These are phyloP conservation scores for Hemileccinum impolitum DNA, from an alignment of 768 basidiomycete species.

Conservation along the genomic window DNA sequence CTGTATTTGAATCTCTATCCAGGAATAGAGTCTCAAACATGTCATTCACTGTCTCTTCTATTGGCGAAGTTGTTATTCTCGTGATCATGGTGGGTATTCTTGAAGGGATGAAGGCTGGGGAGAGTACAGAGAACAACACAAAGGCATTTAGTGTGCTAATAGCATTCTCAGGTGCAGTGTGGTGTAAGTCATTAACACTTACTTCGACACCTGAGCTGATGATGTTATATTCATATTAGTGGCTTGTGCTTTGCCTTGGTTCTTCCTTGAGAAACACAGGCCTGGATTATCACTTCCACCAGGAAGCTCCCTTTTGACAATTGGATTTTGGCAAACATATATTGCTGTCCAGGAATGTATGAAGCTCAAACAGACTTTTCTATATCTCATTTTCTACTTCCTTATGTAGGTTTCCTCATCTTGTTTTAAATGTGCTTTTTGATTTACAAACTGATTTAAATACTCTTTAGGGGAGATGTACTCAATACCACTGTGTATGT, in stretches of 20 bases:
- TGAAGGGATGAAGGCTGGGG: slow-evolving; percentile 57
- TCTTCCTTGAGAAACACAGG: slow-evolving; percentile 61
- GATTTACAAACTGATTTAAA: not conserved
- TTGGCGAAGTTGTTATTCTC: slow-evolving; percentile 67
- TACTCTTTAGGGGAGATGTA: slow-evolving; percentile 58
- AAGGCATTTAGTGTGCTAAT: slow-evolving; percentile 74
- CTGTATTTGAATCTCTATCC: slow-evolving; percentile 54
- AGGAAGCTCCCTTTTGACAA: slow-evolving; percentile 51
- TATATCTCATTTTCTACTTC: slow-evolving; percentile 74
- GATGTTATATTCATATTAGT: slow-evolving; percentile 35
- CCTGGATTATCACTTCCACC: slow-evolving; percentile 61
- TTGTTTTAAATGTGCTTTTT: not conserved
- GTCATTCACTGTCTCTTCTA: slow-evolving; percentile 66
- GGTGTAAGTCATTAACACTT: slow-evolving; percentile 45
- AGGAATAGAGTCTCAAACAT: slow-evolving; percentile 75
- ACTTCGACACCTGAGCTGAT: not conserved
- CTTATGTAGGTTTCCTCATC: slow-evolving; percentile 51
- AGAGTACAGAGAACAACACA: slow-evolving; percentile 68
- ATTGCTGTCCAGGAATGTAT: slow-evolving; percentile 61
- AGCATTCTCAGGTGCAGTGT: slow-evolving; percentile 74
- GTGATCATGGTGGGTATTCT: slow-evolving; percentile 74
- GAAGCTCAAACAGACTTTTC: slow-evolving; percentile 67
- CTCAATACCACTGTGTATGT: slow-evolving; percentile 71
- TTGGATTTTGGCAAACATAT: slow-evolving; percentile 68
- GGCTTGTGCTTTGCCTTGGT: slow-evolving; percentile 70